A percentile compares a stretch with the other conserved stretches of the same genome.
Evolutionary conservation across 2,329 filamentous ascomycete genomes (phyloP).

Genomic region (Aureobasidium sp.): DNA sequence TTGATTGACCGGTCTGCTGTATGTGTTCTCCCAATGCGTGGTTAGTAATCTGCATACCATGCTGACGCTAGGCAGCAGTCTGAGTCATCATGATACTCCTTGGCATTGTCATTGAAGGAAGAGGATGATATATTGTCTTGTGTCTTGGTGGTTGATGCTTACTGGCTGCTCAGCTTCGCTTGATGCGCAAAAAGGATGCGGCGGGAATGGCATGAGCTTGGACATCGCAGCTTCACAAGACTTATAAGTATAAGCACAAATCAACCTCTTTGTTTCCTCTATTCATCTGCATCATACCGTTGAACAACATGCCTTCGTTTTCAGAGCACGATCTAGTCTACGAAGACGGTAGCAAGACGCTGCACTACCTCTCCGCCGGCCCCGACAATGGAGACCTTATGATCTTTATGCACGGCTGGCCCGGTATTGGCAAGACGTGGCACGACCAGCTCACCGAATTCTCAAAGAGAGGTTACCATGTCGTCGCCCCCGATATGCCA

Average conservation of each 20-base stretch:
- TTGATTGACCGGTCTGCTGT: neutral
- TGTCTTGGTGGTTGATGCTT: neutral
- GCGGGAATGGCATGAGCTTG: neutral
- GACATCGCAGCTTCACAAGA: neutral
- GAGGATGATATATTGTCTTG: neutral
- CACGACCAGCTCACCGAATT: conserved; percentile 28
- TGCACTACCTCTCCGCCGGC: conserved; percentile 22
- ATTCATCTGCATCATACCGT: neutral
- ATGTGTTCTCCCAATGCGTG: neutral
- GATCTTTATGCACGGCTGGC: conserved; percentile 28
- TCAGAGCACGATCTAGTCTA: conserved; percentile 19
- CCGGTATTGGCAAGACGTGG: conserved; percentile 29
- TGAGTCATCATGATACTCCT: neutral
- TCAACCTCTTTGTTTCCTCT: neutral
- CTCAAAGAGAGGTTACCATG: conserved; percentile 20
- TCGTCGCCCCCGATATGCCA: conserved; percentile 27
- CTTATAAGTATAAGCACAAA: neutral
- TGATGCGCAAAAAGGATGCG: neutral
- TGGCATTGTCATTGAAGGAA: neutral
- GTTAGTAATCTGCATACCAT: neutral
- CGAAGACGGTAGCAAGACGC: conserved; percentile 19
- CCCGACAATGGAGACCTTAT: conserved; percentile 21
- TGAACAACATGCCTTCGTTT: conserved; percentile 14
- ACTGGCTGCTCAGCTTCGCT: neutral
- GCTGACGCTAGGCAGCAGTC: neutral